A percentile compares a stretch with the other conserved stretches of the same genome.
These are phyloP conservation scores for Papilionanthe hybrid DNA, from an alignment of 116 monocot genomes.

Conservation along the genomic window DNA sequence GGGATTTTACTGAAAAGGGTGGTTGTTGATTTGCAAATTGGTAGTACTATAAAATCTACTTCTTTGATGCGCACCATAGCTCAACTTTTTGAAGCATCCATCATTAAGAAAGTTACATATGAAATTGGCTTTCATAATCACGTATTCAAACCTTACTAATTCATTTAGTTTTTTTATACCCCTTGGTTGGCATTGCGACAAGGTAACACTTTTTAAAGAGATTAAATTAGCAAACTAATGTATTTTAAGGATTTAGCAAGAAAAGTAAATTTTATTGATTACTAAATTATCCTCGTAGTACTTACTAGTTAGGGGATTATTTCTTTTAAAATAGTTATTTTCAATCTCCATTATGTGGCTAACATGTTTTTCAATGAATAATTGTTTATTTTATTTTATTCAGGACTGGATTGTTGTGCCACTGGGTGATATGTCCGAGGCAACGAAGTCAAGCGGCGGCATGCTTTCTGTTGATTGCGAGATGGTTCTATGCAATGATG, in stretches of 20 bases:
- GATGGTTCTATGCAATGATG: conserved; percentile 85
- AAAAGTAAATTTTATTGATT: not conserved
- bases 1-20: not conserved
- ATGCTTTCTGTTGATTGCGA: conserved; percentile 81
- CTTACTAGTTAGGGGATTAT: not conserved
- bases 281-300: not conserved
- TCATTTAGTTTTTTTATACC: not conserved
- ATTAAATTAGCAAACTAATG: not conserved
- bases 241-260: not conserved
- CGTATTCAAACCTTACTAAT: not conserved
- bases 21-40: not conserved
- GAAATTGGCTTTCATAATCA: not conserved
- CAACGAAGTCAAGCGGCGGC: conserved; percentile 26
- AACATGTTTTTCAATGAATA: not conserved
- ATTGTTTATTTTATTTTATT: not conserved
- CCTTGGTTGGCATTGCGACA: not conserved
- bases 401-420: conserved; percentile 70
- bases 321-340: not conserved
- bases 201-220: not conserved
- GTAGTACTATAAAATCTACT: not conserved
- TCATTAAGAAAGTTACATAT: not conserved
- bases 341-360: not conserved
- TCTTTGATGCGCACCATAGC: not conserved
- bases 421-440: conserved; percentile 37
- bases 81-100: not conserved